A percentile compares a stretch with the other conserved stretches of the same genome.
These are phyloP conservation scores for Maudiozyma turicensis DNA, from an alignment of 805 yeast genomes.

Conservation along the genomic window DNA sequence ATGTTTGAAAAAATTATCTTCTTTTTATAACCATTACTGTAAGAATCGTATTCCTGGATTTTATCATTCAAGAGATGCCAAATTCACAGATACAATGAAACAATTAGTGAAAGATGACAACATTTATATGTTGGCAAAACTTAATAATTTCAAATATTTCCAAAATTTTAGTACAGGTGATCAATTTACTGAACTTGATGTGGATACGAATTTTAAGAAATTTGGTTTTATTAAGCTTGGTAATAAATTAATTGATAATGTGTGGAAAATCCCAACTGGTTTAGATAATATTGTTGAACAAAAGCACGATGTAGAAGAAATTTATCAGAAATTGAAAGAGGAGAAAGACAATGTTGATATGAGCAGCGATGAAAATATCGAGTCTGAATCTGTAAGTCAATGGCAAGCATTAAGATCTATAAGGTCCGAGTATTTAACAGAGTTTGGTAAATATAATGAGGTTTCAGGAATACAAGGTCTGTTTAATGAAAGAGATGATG, in stretches of 20 bases:
- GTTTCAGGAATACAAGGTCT: slow-evolving; percentile 32
- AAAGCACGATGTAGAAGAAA: slow-evolving; percentile 16
- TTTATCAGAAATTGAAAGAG: slow-evolving; percentile 11
- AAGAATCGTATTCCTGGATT: slow-evolving; percentile 15
- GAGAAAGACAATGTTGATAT: slow-evolving; percentile 7
- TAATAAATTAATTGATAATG: slow-evolving; percentile 22
- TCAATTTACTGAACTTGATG: background rate
- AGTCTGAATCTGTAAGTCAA: slow-evolving; percentile 20
- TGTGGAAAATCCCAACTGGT: slow-evolving; percentile 36
- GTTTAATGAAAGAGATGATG: slow-evolving; percentile 23
- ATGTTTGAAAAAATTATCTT: slow-evolving; percentile 9
- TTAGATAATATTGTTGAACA: slow-evolving; percentile 24
- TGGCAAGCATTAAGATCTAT: slow-evolving; percentile 39
- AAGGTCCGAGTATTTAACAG: slow-evolving; percentile 30
- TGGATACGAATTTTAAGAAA: slow-evolving; percentile 19
- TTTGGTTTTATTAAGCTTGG: slow-evolving; percentile 27
- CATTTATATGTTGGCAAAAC: slow-evolving; percentile 11
- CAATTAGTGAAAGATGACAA: slow-evolving; percentile 10
- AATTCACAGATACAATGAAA: slow-evolving; percentile 10
- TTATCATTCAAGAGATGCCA: slow-evolving; percentile 18
- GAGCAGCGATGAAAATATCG: background rate
- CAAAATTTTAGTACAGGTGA: slow-evolving; percentile 7
- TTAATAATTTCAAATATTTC: slow-evolving; percentile 19
- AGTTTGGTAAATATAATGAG: slow-evolving; percentile 31
- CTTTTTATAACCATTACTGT: slow-evolving; percentile 10